Percentiles rank a stretch among this genome's conserved stretches.
phyloP scores from a whole-genome alignment of 345 rosid genomes.

The Mercurialis annua region DNA sequence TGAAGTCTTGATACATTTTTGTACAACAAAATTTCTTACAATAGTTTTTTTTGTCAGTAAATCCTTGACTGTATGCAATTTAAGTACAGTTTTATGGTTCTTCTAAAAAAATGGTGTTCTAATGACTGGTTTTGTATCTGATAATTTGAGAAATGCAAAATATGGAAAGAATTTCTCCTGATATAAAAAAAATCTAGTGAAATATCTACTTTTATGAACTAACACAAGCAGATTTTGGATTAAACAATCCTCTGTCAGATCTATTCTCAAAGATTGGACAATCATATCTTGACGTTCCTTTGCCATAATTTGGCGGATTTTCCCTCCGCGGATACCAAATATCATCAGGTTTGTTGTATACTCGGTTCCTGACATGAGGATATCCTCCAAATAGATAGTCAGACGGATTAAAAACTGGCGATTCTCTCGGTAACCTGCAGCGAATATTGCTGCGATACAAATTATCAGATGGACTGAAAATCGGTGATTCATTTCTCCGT shows the following conservation, averaged over 20 bases:
- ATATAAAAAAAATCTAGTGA: not conserved
- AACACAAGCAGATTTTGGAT: constrained; percentile 55
- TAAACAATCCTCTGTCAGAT: constrained; percentile 34
- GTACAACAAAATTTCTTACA: not conserved
- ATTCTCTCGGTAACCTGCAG: constrained; percentile 35
- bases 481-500: constrained; percentile 29
- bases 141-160: not conserved
- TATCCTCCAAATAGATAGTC: constrained; percentile 55
- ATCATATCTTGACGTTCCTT: constrained; percentile 18
- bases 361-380: constrained; percentile 61
- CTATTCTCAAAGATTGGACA: constrained; percentile 48
- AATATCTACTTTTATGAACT: constrained; percentile 30
- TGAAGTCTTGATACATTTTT: not conserved
- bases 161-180: not conserved
- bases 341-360: constrained; percentile 24
- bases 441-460: constrained; percentile 20
- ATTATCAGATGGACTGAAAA: constrained; percentile 23
- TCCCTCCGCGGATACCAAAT: constrained; percentile 24
- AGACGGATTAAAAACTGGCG: constrained; percentile 68
- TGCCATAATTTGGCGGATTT: constrained; percentile 14
- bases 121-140: not conserved
- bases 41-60: not conserved
- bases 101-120: not conserved
- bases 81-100: not conserved
- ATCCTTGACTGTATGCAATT: not conserved